Evolutionary conservation across 345 rosid species (phyloP).

Genomic region (Acer negundo): DNA sequence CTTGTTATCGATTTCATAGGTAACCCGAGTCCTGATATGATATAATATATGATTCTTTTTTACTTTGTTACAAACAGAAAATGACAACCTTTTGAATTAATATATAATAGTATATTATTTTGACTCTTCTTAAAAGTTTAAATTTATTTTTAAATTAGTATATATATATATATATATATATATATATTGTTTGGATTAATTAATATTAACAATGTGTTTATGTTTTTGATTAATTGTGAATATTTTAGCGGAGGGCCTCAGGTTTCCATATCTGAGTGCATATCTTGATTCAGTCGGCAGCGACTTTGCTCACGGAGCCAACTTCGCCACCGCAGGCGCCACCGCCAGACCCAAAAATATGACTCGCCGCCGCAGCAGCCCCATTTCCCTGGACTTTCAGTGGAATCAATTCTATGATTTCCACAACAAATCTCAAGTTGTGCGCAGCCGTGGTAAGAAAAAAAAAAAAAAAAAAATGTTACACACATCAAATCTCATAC

Average conservation of each 20-base stretch:
- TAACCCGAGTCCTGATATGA: conserved; percentile 16
- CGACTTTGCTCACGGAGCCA: conserved; percentile 82
- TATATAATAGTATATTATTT: not conserved
- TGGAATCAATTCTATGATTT: conserved; percentile 54
- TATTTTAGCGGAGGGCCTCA: conserved; percentile 53
- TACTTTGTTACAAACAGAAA: not conserved
- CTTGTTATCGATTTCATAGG: conserved; percentile 82
- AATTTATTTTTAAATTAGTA: no score
- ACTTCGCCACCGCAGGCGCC: conserved; percentile 92
- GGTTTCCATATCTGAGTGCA: conserved; percentile 69
- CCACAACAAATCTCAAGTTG: conserved; percentile 55
- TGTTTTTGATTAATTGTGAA: not conserved
- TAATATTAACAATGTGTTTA: not conserved
- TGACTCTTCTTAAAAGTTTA: not conserved
- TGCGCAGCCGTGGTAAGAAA: conserved; percentile 45
- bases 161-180: no score
- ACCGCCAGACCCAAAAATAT: conserved; percentile 66
- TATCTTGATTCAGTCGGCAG: conserved; percentile 77
- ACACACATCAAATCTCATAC: not conserved
- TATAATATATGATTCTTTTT: not conserved
- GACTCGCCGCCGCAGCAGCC: conserved; percentile 81
- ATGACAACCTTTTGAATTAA: not conserved
- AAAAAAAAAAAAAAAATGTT: not conserved
- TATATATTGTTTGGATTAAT: no score
- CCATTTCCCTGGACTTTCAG: conserved; percentile 77